Conservation (phyloP, 768 basidiomycete species). For the Crassisporium funariophilum region DNA sequence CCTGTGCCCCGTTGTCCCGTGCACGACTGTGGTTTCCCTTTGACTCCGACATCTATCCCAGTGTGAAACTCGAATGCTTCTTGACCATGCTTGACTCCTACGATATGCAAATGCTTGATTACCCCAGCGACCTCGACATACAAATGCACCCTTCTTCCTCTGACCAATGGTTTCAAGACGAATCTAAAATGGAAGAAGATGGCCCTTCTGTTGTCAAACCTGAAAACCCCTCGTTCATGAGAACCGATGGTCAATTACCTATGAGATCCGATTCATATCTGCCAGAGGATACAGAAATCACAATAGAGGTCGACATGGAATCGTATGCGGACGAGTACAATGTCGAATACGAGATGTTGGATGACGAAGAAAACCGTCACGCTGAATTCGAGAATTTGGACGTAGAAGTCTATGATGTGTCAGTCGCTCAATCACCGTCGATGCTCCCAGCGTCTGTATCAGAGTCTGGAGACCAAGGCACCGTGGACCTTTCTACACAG, state of each 20-base stretch:
- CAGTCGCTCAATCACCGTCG: constrained; percentile 30
- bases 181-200: constrained; percentile 66
- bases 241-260: constrained; percentile 13
- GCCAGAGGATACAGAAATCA: constrained; percentile 35
- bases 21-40: too few species aligned
- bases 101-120: constrained; percentile 70
- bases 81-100: constrained; percentile 51
- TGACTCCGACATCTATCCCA: neutral
- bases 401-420: constrained; percentile 50
- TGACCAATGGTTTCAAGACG: constrained; percentile 55
- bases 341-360: constrained; percentile 60
- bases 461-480: neutral
- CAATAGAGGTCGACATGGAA: constrained; percentile 72
- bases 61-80: constrained; percentile 20
- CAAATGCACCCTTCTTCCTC: constrained; percentile 54
- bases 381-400: constrained; percentile 41
- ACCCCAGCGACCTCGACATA: constrained; percentile 56
- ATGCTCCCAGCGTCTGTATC: constrained; percentile 6
- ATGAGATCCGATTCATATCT: constrained; percentile 17
- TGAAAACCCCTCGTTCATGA: constrained; percentile 12
- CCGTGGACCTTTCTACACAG: neutral
- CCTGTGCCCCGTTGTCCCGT: too few species aligned
- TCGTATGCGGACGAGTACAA: constrained; percentile 45
- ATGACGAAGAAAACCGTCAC: constrained; percentile 36
- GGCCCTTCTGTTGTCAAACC: constrained; percentile 18